Conservation (phyloP, 495 filamentous ascomycete species). For the Penicillium antarcticum region DNA sequence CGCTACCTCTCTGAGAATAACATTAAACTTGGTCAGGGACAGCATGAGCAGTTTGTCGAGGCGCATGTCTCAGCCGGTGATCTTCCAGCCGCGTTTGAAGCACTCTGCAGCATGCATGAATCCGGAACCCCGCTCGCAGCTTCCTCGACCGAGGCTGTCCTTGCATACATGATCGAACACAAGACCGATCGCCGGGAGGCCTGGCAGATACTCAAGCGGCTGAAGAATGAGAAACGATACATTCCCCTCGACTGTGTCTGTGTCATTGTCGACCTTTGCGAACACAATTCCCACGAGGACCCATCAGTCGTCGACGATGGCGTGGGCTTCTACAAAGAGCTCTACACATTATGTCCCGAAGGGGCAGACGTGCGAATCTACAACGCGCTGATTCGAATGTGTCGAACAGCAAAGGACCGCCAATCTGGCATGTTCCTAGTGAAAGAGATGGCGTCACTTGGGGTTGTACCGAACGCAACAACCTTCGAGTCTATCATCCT, state of each 20-base stretch:
- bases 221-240: slow-evolving; percentile 31
- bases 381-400: slow-evolving; percentile 64
- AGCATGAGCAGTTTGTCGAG: slow-evolving; percentile 76
- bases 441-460: slow-evolving; percentile 67
- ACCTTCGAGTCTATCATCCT: slow-evolving; percentile 71
- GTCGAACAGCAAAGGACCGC: slow-evolving; percentile 45
- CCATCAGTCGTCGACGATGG: slow-evolving; percentile 44
- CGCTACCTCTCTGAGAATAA: slow-evolving; percentile 43
- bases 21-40: slow-evolving; percentile 51
- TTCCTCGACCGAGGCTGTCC: slow-evolving; percentile 58
- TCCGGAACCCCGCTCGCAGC: slow-evolving; percentile 50
- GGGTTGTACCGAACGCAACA: slow-evolving; percentile 52
- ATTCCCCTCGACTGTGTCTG: slow-evolving; percentile 34
- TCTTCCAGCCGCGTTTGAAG: slow-evolving; percentile 52
- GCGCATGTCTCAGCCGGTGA: slow-evolving; percentile 58
- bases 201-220: slow-evolving; percentile 50
- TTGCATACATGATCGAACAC: slow-evolving; percentile 34
- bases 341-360: slow-evolving; percentile 57
- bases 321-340: slow-evolving; percentile 65
- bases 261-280: slow-evolving; percentile 32
- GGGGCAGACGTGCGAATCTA: slow-evolving; percentile 62
- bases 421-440: slow-evolving; percentile 65
- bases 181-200: slow-evolving; percentile 36
- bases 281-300: slow-evolving; percentile 22
- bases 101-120: slow-evolving; percentile 66